phyloP scores from a whole-genome alignment of 306 rosid species.

The Potentilla sterilis region DNA sequence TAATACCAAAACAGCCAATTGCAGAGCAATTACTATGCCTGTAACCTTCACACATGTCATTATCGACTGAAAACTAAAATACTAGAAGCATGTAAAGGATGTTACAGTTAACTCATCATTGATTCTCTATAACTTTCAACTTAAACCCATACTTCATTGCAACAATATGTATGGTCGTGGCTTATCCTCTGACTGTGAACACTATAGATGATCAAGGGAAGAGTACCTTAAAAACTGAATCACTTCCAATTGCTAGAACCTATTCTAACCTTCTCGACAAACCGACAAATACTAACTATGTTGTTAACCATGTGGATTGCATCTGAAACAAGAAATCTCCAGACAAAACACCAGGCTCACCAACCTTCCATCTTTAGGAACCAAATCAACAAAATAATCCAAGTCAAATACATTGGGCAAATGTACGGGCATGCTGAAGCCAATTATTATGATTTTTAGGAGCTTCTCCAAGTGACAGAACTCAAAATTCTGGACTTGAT shows the following conservation, averaged over 20 bases:
- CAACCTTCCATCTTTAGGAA: slow-evolving; percentile 1
- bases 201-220: background rate
- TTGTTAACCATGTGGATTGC: background rate
- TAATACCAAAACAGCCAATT: background rate
- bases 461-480: background rate
- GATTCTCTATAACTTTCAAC: background rate
- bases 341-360: background rate
- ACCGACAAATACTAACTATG: too few species aligned
- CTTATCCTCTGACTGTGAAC: background rate
- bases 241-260: background rate
- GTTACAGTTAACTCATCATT: background rate
- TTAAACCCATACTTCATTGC: background rate
- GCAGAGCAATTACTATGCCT: too few species aligned
- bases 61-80: background rate
- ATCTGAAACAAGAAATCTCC: background rate
- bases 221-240: background rate
- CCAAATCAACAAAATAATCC: background rate
- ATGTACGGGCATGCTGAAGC: background rate
- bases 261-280: background rate
- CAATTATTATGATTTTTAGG: background rate
- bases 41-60: too few species aligned
- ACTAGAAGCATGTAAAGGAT: background rate
- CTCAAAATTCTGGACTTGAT: background rate
- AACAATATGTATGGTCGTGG: background rate
- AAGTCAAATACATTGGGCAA: background rate